Conservation (phyloP, 1,139 yeast genomes). For the Zygoascus meyerae region DNA sequence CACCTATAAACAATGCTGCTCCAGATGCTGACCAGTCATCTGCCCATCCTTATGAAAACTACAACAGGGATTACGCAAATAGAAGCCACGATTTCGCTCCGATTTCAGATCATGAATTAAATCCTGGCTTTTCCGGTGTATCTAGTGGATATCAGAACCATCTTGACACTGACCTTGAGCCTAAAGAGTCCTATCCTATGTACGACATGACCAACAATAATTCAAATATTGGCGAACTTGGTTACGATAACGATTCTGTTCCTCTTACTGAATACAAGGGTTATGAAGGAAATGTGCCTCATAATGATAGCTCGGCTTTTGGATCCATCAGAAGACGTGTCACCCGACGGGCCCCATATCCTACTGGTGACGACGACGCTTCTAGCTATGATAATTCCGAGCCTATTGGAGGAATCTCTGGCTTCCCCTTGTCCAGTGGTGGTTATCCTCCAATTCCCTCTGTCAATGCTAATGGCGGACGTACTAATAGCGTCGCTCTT, state of each 20-base stretch:
- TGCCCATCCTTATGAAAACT: too few species aligned
- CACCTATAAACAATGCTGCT: not conserved
- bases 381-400: conserved; percentile 18
- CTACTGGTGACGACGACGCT: conserved; percentile 17
- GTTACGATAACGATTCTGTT: conserved; percentile 19
- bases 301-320: not conserved
- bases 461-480: not conserved
- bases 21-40: too few species aligned
- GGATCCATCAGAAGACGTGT: not conserved
- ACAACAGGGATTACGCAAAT: too few species aligned
- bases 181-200: conserved; percentile 15
- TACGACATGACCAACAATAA: conserved; percentile 22
- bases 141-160: not conserved
- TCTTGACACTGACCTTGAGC: conserved; percentile 2
- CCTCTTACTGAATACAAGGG: conserved; percentile 18
- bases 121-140: not conserved
- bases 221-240: conserved; percentile 18
- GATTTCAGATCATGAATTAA: too few species aligned
- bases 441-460: conserved; percentile 7
- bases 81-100: too few species aligned
- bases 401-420: conserved; percentile 28
- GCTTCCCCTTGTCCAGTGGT: conserved; percentile 17
- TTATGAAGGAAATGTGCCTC: not conserved
- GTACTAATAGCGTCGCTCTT: not conserved
- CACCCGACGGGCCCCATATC: conserved; percentile 20